Evolutionary conservation across 2,329 filamentous ascomycete species (phyloP), one percentile per base, ranked within the genome.

Genomic region (Cytospora mali): DNA sequence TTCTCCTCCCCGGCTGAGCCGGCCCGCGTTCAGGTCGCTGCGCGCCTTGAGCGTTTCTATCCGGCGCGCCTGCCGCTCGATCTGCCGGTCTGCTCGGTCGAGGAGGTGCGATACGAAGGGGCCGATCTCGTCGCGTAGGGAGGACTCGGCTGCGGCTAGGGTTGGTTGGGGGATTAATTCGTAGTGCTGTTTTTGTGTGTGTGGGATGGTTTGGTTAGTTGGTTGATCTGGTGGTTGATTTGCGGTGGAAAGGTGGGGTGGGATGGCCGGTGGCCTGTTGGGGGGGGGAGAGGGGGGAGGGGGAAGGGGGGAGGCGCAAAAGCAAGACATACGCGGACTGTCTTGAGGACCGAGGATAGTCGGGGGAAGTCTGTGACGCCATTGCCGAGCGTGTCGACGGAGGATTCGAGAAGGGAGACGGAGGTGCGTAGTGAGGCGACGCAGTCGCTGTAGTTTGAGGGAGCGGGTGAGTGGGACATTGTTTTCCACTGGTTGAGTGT

Each of bases 141-240:
- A 88, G 68, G 91, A 83, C 76, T 97, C 93, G 33, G 93, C 93
- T 66, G 89, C 84, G 65, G 88, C 88, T 51, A 97, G 86, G 57
- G 91, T 91, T 14, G 90, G 86, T 73, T 96, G 92, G 18, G 93
- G 91, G 69, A 97, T 91, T 49, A 97, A 87, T 75, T 97, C 93
- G 77, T 96, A 97, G 78, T 97, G 93, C 89, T 96, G 66, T 64
- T 52, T 33, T 21, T 14, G 9, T 9, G 18, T 3, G 18, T 2
- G 9, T 3, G n/a, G 35, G 16, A 6, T 16, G 35, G 13, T 16
- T 61, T 35, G 51, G 53, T 29, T 6, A 21, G 6, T n/a, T 54
- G 14, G 48, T 39, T 13, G 23, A 14, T 13, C 5, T 28, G 54
- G 23, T 25, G 39, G 39, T 60, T 21, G 50, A 52, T 11, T 16